Percentiles rank a stretch among this genome's conserved stretches.
phyloP scores from a whole-genome alignment of 805 yeast genomes.

The Naumovozyma castellii region DNA sequence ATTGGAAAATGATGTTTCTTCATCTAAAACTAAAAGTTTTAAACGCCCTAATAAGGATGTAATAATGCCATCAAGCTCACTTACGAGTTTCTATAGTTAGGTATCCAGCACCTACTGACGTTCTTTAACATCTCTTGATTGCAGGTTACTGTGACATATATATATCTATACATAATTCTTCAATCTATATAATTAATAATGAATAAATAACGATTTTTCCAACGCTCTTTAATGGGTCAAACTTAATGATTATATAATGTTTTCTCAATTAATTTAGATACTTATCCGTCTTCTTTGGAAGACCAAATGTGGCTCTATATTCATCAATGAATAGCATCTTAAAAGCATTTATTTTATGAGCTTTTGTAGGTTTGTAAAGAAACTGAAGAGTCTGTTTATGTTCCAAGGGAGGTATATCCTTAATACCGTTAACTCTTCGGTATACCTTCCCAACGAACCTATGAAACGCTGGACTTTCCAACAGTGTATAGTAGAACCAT shows the following conservation, averaged over 20 bases:
- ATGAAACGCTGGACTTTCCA: conserved; percentile 51
- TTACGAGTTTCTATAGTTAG: conserved; percentile 5
- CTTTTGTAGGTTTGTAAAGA: conserved; percentile 39
- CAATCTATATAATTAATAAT: background rate
- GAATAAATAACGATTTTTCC: background rate
- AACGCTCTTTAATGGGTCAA: too few relatives aligned
- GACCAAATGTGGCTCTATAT: conserved; percentile 43
- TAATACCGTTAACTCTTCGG: conserved; percentile 51
- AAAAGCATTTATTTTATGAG: conserved; percentile 54
- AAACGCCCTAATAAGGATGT: conserved; percentile 45
- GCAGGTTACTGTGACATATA: background rate
- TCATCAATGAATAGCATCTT: conserved; percentile 53
- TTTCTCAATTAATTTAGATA: background rate
- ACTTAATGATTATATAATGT: too few relatives aligned
- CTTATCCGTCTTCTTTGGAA: conserved; percentile 26
- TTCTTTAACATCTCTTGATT: too few relatives aligned
- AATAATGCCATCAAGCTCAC: conserved; percentile 23
- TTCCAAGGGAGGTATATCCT: conserved; percentile 33
- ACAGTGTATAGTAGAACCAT: conserved; percentile 38
- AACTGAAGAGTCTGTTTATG: conserved; percentile 9
- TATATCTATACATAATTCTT: too few relatives aligned
- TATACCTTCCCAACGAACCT: conserved; percentile 53
- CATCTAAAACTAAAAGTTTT: conserved; percentile 54
- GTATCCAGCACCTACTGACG: too few relatives aligned
- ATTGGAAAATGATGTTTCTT: conserved; percentile 63